Conservation (phyloP, 1,284 basidiomycete genomes). For the Ustilago loliicola region DNA sequence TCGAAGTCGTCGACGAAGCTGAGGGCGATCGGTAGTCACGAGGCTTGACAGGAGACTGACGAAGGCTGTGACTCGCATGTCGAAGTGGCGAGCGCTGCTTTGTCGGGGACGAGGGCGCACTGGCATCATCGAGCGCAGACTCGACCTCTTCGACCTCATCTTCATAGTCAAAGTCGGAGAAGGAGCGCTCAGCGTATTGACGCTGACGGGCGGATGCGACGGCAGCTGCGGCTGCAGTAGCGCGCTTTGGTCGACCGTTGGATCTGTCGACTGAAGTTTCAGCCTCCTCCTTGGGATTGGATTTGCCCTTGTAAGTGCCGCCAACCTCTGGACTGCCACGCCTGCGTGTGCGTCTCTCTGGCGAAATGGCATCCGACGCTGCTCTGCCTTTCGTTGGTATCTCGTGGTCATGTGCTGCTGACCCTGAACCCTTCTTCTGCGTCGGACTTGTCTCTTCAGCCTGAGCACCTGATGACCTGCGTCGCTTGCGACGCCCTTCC, state of each 20-base stretch:
- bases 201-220: slow-evolving; percentile 33
- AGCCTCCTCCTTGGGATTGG: neutral
- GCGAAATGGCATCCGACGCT: slow-evolving; percentile 1
- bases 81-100: neutral
- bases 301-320: slow-evolving; percentile 27
- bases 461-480: slow-evolving; percentile 18
- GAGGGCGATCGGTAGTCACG: slow-evolving; percentile 28
- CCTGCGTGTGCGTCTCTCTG: slow-evolving; percentile 14
- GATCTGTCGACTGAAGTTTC: neutral
- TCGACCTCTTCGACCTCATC: slow-evolving; percentile 41
- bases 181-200: slow-evolving; percentile 28
- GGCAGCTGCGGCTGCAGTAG: slow-evolving; percentile 28
- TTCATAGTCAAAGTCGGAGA: slow-evolving; percentile 36
- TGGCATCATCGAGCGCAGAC: slow-evolving; percentile 19
- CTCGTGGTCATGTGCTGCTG: neutral
- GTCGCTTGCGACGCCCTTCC: slow-evolving; percentile 23
- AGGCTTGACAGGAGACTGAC: slow-evolving; percentile 12
- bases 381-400: neutral
- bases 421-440: neutral
- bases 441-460: slow-evolving; percentile 6
- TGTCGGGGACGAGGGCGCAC: neutral
- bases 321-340: slow-evolving; percentile 25
- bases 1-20: slow-evolving; percentile 15
- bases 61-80: slow-evolving; percentile 16
- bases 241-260: slow-evolving; percentile 32